These are phyloP conservation scores for Suillus placidus DNA, from an alignment of 768 basidiomycete genomes.

Conservation along the genomic window DNA sequence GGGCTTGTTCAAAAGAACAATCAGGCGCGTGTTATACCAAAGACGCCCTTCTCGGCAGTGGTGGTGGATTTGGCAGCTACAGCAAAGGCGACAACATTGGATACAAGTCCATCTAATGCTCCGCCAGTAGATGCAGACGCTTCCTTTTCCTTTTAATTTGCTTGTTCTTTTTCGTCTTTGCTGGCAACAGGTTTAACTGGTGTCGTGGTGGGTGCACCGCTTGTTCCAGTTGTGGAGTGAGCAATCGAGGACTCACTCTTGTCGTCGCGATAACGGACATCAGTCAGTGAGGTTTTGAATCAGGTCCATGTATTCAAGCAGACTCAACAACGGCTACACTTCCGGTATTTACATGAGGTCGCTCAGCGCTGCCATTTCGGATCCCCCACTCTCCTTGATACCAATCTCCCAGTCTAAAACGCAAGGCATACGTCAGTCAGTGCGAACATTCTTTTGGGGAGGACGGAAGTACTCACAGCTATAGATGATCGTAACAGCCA, in stretches of 20 bases:
- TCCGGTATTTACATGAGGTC: constrained; percentile 59
- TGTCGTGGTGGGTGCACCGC: constrained; percentile 32
- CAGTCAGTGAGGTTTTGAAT: background rate
- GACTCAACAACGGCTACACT: background rate
- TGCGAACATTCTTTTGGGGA: background rate
- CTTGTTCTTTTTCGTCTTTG: constrained; percentile 14
- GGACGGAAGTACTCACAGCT: constrained; percentile 45
- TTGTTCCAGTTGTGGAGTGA: constrained; percentile 18
- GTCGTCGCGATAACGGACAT: background rate
- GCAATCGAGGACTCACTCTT: constrained; percentile 11
- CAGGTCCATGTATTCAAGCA: background rate
- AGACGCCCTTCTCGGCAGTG: constrained; percentile 57
- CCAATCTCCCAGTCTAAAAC: constrained; percentile 90
- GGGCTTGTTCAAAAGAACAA: constrained; percentile 73
- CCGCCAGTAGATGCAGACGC: constrained; percentile 38
- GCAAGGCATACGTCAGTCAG: constrained; percentile 1
- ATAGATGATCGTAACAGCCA: constrained; percentile 98
- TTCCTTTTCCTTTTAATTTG: constrained; percentile 40
- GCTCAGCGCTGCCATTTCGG: constrained; percentile 80
- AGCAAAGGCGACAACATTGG: constrained; percentile 39
- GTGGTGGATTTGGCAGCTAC: constrained; percentile 27
- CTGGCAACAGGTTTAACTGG: constrained; percentile 24
- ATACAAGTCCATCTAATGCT: constrained; percentile 44
- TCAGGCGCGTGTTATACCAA: constrained; percentile 78
- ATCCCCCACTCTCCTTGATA: constrained; percentile 73